A percentile compares a stretch with the other conserved stretches of the same genome.
Evolutionary conservation across 495 filamentous ascomycete genomes (phyloP).

Genomic region (Podospora conica): DNA sequence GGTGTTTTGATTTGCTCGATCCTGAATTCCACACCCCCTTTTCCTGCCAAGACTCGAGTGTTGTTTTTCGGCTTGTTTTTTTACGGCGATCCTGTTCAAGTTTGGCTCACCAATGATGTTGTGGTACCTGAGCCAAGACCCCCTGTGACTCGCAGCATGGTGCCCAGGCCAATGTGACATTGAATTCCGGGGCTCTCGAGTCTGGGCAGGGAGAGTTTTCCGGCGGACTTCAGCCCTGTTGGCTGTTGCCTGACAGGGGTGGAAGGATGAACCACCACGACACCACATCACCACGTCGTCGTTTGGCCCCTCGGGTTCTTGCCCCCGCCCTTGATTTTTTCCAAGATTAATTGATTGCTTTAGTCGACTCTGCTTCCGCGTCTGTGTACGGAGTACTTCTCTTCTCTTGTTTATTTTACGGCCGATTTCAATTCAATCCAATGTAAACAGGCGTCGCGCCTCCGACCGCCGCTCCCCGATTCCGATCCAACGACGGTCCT

Average conservation of each 20-base stretch:
- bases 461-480: neutral
- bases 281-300: neutral
- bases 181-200: too few relatives aligned
- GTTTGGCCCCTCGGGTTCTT: neutral
- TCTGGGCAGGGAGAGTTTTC: too few relatives aligned
- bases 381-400: neutral
- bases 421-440: neutral
- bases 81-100: neutral
- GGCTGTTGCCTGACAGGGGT: too few relatives aligned
- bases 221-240: too few relatives aligned
- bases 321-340: neutral
- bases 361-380: neutral
- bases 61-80: too few relatives aligned
- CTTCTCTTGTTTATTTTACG: neutral
- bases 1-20: neutral
- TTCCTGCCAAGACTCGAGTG: neutral
- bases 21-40: neutral
- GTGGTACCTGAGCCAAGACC: neutral
- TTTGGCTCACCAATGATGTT: neutral
- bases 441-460: neutral
- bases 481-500: neutral
- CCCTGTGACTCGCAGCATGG: neutral
- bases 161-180: neutral
- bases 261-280: too few relatives aligned
- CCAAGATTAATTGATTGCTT: neutral